Evolutionary conservation across 176 grass and related monocot species (phyloP), one percentile per base, ranked within the genome.

Genomic region (Cenchrus purpureus): DNA sequence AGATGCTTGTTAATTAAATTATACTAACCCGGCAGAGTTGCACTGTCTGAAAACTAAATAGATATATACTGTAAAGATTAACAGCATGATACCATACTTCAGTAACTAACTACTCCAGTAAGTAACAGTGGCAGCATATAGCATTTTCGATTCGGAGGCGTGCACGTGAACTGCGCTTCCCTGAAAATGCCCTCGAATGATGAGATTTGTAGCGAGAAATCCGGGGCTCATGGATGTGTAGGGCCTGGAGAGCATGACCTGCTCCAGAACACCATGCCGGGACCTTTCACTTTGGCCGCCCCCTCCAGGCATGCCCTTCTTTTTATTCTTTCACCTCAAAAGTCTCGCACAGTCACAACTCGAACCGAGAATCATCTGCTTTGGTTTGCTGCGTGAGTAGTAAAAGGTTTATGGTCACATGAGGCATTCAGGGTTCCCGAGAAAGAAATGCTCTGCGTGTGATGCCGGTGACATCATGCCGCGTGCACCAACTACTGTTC

Each of bases 181-280:
- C 40, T 13, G 20, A 79, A 79, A 67, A n/a, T 52, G 74, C 12
- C 45, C 17, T 73, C 13, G 42, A 52, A 76, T 10, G 25, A 16
- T 84, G 43, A 45, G 59, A 60, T 62, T 85, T 75, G 22, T 19
- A 54, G 61, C 14, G 51, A 75, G 44, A 81, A 20, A 53, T 76
- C 70, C 65, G 28, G 78, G 83, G 2, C 31, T 12, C 65, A 63
- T 29, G 37, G 78, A 77, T 78, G 25, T 32, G 88, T 86, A 86
- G 73, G 79, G 58, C 83, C 65, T 86, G 73, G 56, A 65, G 65
- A 67, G 79, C 64, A 86, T 83, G 66, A 79, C 77, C 81, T 72
- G 88, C 64, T 46, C 61, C 77, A 57, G 88, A 90, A 31, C 83
- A 82, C 73, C 78, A 86, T 31, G 84, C 34, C 32, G 65, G 65